Conservation (phyloP, 2,329 filamentous ascomycete genomes). For the Fusarium abutilonis region DNA sequence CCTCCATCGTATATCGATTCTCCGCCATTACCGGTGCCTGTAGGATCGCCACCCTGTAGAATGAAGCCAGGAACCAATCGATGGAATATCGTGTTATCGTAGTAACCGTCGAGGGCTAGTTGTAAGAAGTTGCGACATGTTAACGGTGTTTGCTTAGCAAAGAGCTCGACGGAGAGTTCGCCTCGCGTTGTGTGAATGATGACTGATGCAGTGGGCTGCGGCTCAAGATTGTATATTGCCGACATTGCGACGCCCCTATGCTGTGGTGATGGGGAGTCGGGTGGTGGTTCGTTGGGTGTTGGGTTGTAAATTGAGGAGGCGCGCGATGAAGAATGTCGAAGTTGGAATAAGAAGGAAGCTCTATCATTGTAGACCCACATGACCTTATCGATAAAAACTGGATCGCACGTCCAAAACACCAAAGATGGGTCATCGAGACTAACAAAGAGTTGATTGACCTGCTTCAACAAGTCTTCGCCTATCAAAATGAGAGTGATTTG, state of each 20-base stretch:
- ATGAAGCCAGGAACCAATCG: slow-evolving; percentile 92
- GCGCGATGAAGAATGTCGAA: slow-evolving; percentile 7
- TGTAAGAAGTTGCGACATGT: slow-evolving; percentile 96
- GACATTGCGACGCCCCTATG: slow-evolving; percentile 68
- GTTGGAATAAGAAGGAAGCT: slow-evolving; percentile 26
- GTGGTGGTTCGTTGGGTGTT: slow-evolving; percentile 1
- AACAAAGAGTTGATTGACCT: no score
- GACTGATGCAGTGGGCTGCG: slow-evolving; percentile 90
- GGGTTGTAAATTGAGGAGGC: slow-evolving; percentile 11
- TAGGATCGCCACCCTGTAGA: slow-evolving; percentile 93
- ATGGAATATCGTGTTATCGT: slow-evolving; percentile 93
- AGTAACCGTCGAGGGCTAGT: slow-evolving; percentile 93
- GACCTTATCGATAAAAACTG: slow-evolving; percentile 29
- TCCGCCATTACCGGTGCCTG: slow-evolving; percentile 89
- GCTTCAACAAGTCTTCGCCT: no score
- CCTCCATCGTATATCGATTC: slow-evolving; percentile 92
- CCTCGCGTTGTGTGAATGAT: slow-evolving; percentile 90
- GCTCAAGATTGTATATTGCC: slow-evolving; percentile 91
- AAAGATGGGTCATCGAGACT: no score
- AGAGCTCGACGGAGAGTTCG: slow-evolving; percentile 90
- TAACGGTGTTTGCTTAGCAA: slow-evolving; percentile 91
- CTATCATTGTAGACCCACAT: slow-evolving; percentile 14
- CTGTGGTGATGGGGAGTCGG: background rate
- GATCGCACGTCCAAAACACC: no score
- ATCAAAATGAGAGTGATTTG: no score